Base-by-base conservation (phyloP, 192 early-diverging fungal species). In the Linnemannia elongata region DNA sequence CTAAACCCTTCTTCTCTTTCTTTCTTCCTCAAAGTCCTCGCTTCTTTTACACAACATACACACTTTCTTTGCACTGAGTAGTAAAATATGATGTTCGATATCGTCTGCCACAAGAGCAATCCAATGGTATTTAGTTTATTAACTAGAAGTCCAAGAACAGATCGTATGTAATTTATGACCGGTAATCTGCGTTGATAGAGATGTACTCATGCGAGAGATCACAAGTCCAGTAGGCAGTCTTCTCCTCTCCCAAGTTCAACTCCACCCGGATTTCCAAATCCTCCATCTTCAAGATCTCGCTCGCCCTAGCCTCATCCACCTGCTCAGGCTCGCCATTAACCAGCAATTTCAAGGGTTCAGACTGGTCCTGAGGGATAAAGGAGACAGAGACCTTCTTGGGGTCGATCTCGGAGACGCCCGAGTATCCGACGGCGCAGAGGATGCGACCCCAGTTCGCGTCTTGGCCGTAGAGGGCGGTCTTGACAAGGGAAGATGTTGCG, bases 371-470 rank as follows among this genome's bases (percentile, higher is more conserved):
- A 9, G 95, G 94, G 18, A 94, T 87, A 72, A 99, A 92, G 18
- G 93, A 88, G 63, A 99, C 91, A 33, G 92, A 94, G 30, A 98
- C 97, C 69, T 92, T 92, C 10, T 83, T 83, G 12, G 97, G 96
- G 27, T 95, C 92, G 45, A 98, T 89, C 12, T 88, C 87, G 15
- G 93, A 88, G 13, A 97, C 94, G 6, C 93, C 94, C 38, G 94
- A 89, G 88, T 98, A 98, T 10, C 97, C 97, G 20, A 97, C 95
- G 0, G 97, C 97, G 76, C 97, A 98, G 39, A 97, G 89, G 69
- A 98, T 96, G 49, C 98, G 94, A 33, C 98, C 98, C 98, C 98
- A 99, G 88, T 99, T 99, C 60, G 98, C 98, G 89, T 99, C 98
- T 87, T 97, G 94, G 2, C 98, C 98, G 82, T 95, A 99, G 45